Evolutionary conservation across 2,329 filamentous ascomycete species (phyloP), one percentile per base, ranked within the genome.

Genomic region (Venturia nashicola): DNA sequence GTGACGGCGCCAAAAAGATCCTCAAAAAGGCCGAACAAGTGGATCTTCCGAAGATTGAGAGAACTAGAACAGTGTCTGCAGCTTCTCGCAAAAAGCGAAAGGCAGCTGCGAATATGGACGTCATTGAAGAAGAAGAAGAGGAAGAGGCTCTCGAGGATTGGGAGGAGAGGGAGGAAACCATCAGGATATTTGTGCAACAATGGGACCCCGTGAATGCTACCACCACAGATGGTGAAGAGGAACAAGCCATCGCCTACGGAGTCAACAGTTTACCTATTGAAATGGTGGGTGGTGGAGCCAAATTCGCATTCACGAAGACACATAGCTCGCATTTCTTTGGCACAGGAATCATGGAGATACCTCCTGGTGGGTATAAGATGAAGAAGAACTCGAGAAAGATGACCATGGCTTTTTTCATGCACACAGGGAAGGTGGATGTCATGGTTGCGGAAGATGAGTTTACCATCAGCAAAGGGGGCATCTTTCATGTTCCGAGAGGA

Each of bases 331-430:
- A 88, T 0, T 97, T 96, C 75, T 90, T 97, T 74, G 92, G 91
- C 42, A 88, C 89, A 11, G 94, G 94, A 18, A 83, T 97, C 62
- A 89, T 99, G 44, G 93, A 97, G 70, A 78, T 99, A 61, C 90
- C 91, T 6, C 87, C 90, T 0, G 87, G 88, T 2, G 86, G 89
- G 40, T 85, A 89, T 72, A 99, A 99, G 79, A 85, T 87, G 69
- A 84, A 87, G 60, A 97, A 97, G 81, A 97, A 97, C 75, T 89
- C 89, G 43, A 83, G 93, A 67, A 92, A 89, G 77, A 97, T 97
- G 90, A 91, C 97, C 72, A 94, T 99, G 88, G 87, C 89, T 0
- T 97, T 97, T 75, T 97, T 96, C 70, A 88, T 99, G 39, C 87
- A 91, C 69, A 83, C 84, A 55, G 94, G 94, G 27, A 86, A 88